These are phyloP conservation scores for Primulina eburnea DNA, from an alignment of 257 asterid species.

Conservation along the genomic window DNA sequence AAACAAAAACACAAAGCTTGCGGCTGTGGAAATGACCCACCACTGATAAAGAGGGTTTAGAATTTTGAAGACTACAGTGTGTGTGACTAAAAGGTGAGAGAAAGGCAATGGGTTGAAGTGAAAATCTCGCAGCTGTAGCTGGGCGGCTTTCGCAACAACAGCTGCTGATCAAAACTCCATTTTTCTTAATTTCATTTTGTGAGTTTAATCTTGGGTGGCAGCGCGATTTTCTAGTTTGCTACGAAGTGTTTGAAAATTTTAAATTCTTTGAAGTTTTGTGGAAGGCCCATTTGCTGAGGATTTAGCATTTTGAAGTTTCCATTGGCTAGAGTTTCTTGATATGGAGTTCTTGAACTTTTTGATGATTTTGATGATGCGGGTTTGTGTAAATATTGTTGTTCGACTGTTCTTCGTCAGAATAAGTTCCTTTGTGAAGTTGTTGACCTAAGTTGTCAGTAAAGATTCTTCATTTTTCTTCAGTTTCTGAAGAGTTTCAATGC, in stretches of 20 bases:
- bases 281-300: background rate
- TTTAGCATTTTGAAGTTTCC: conserved; percentile 6
- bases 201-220: conserved; percentile 4
- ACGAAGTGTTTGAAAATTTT: background rate
- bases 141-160: conserved; percentile 30
- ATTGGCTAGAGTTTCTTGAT: conserved; percentile 19
- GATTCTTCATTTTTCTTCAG: conserved; percentile 7
- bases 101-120: conserved; percentile 30
- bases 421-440: background rate
- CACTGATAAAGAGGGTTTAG: conserved; percentile 20
- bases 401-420: background rate
- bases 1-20: conserved; percentile 16
- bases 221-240: background rate
- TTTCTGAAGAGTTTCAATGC: background rate
- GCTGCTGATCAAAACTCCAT: conserved; percentile 46
- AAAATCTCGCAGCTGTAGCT: conserved; percentile 35
- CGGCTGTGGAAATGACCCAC: conserved; percentile 28
- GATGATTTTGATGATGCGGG: background rate
- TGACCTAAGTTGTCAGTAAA: background rate
- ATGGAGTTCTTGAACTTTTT: background rate
- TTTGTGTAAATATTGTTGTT: background rate
- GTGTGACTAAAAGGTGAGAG: conserved; percentile 1
- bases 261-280: conserved; percentile 8
- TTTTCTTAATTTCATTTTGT: conserved; percentile 3
- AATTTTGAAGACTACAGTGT: background rate